phyloP scores from a whole-genome alignment of 768 basidiomycete species.

The Termitomyces sp. region DNA sequence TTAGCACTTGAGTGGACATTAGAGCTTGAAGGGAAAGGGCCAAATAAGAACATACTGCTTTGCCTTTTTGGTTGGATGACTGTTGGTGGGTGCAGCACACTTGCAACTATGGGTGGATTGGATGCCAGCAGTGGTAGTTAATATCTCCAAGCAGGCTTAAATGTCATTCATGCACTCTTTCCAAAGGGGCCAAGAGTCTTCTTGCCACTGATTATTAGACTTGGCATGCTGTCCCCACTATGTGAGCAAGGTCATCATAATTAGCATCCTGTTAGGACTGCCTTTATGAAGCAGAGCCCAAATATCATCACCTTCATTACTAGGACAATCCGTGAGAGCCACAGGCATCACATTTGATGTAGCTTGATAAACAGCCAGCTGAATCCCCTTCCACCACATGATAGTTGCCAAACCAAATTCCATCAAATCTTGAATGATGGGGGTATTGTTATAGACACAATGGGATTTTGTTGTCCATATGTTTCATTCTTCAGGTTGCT shows the following conservation, averaged over 20 bases:
- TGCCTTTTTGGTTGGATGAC: too few relatives aligned
- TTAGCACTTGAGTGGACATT: too few relatives aligned
- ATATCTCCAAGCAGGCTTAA: not conserved
- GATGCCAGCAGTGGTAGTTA: not conserved
- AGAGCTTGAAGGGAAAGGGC: too few relatives aligned
- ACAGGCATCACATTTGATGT: not conserved
- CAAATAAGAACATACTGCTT: too few relatives aligned
- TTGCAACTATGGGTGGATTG: not conserved
- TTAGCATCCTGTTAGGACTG: conserved; percentile 8
- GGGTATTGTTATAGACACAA: conserved; percentile 1
- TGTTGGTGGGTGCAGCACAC: too few relatives aligned
- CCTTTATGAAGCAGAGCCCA: conserved; percentile 7
- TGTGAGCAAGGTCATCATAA: not conserved
- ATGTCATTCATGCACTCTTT: conserved; percentile 2
- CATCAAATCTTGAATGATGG: not conserved
- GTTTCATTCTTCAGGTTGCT: conserved; percentile 8
- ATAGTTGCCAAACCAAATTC: conserved; percentile 9
- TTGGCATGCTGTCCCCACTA: conserved; percentile 11
- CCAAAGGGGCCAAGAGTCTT: conserved; percentile 2
- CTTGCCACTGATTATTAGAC: conserved; percentile 1
- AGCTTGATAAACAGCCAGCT: conserved; percentile 4
- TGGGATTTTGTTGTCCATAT: conserved; percentile 7
- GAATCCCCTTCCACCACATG: not conserved
- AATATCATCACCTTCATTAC: not conserved
- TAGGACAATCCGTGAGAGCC: not conserved